Evolutionary conservation across 208 protist species (phyloP), one percentile per base, ranked within the genome.

Genomic region (Crithidia sp.): DNA sequence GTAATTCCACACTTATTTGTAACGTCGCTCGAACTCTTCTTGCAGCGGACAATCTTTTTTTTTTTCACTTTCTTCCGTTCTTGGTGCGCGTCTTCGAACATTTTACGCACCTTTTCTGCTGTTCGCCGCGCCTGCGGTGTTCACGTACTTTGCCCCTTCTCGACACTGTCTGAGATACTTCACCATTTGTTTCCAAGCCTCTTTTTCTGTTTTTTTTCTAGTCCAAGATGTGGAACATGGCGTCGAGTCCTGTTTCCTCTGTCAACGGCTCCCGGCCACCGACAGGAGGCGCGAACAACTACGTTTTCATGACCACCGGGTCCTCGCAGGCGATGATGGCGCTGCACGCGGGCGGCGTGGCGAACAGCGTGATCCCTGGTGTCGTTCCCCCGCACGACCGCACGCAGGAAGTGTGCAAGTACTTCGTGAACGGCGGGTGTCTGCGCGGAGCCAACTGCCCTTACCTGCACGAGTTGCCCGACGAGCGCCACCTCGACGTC

Each of bases 381-480:
- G 71, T 76, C 19, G 77, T 82, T 2, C 76, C 82, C 13, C 77
- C 67, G 43, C 85, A 87, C 66, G 87, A 95, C 44, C 88, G 88
- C 37, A 87, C 90, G 37, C 82, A 94, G 81, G 89, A 96, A 67
- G 79, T 95, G 40, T 96, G 92, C 77, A 95, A 94, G 73, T 96
- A 90, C 77, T 96, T 92, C 60, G 79, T 96, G 57, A 96, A 96
- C 66, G 92, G 92, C 16, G 92, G 92, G 19, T 96, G 92, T 61
- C 74, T 92, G n/a, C 89, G 92, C 41, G 89, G 89, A 0, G 67
- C 75, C 28, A 82, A 85, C 67, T 96, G 92, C 71, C 88, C 88
- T 40, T 96, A 94, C 65, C 75, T 91, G 10, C 92, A 96, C 83
- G 89, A 96, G 74, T 76, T 96, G 44, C 92, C 92, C 16, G 92